Evolutionary conservation across 2,329 filamentous ascomycete species (phyloP).

Genomic region (Didymella segeticola): DNA sequence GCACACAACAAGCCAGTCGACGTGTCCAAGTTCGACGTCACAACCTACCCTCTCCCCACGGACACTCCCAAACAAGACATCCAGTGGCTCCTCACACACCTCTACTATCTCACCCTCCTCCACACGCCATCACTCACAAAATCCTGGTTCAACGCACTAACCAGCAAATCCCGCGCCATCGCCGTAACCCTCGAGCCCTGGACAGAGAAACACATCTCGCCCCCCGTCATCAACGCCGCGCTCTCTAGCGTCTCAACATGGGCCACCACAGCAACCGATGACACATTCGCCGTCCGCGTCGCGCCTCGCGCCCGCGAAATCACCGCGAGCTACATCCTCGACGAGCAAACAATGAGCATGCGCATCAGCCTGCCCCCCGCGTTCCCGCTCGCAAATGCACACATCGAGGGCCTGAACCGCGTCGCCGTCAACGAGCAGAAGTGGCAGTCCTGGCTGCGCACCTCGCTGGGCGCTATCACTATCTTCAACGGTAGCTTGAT

Average conservation of each 20-base stretch:
- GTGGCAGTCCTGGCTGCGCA: slow-evolving; percentile 90
- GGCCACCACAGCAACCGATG: slow-evolving; percentile 53
- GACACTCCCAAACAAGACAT: slow-evolving; percentile 74
- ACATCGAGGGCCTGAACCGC: slow-evolving; percentile 77
- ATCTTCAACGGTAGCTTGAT: slow-evolving; percentile 90
- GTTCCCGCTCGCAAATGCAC: slow-evolving; percentile 82
- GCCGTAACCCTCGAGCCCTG: slow-evolving; percentile 79
- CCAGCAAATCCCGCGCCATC: slow-evolving; percentile 79
- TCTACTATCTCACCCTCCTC: slow-evolving; percentile 83
- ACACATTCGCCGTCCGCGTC: slow-evolving; percentile 72
- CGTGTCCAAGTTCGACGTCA: slow-evolving; percentile 73
- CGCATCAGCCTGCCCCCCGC: slow-evolving; percentile 79
- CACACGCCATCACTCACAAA: slow-evolving; percentile 81
- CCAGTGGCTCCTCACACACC: slow-evolving; percentile 82
- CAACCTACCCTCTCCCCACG: slow-evolving; percentile 64
- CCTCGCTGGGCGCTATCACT: slow-evolving; percentile 89
- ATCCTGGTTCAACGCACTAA: slow-evolving; percentile 73
- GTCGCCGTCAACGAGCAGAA: slow-evolving; percentile 90
- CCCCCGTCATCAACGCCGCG: slow-evolving; percentile 69
- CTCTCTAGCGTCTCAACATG: slow-evolving; percentile 73
- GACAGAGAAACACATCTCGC: slow-evolving; percentile 80
- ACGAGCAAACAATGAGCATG: slow-evolving; percentile 84
- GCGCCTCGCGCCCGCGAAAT: slow-evolving; percentile 76
- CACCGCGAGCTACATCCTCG: slow-evolving; percentile 82
- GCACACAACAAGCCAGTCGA: slow-evolving; percentile 74